Evolutionary conservation across 495 filamentous ascomycete genomes (phyloP), one percentile per base, ranked within the genome.

Genomic region (Penicillium egyptiacum): DNA sequence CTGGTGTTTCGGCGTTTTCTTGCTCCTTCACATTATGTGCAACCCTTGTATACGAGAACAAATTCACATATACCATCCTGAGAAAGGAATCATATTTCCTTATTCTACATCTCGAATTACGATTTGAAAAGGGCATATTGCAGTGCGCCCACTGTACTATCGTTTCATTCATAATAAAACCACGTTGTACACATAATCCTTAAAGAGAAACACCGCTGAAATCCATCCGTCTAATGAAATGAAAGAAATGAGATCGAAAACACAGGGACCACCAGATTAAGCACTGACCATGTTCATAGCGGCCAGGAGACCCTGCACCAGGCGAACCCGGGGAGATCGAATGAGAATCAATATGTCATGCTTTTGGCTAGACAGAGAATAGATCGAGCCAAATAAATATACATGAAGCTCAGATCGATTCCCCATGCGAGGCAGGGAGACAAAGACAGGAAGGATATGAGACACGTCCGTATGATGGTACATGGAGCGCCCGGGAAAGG

Each of bases 1-100:
- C 61, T 53, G 66, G 66, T 60, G 66, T 69, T 67, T 64, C n/a
- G 66, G 66, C 59, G 64, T 69, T 62, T 50, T 44, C 50, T 44
- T 55, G 31, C 47, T 55, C 48, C 30, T 60, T 58, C 58, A 49
- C 57, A 50, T 66, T 62, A 50, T 50, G 25, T 57, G 55, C 44
- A 51, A 58, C n/a, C 20, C 19, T 23, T 55, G 41, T 48, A 63
- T 54, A 63, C 37, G 55, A 53, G 26, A 44, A 52, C 47, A 57
- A 26, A 37, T 31, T 49, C 43, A 47, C 33, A 55, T 54, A 44
- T 42, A 43, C 14, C 40, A 30, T 49, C 44, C 37, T 42, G 22
- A 26, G 35, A 39, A 53, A 41, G 37, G 50, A 26, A 53, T 48
- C 22, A 5, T 45, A 8, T 45, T 23, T 17, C n/a, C 33, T 37